Percentiles rank a stretch among this genome's conserved stretches.
phyloP scores from a whole-genome alignment of 2,329 filamentous ascomycete species.

The Fusarium globosum region DNA sequence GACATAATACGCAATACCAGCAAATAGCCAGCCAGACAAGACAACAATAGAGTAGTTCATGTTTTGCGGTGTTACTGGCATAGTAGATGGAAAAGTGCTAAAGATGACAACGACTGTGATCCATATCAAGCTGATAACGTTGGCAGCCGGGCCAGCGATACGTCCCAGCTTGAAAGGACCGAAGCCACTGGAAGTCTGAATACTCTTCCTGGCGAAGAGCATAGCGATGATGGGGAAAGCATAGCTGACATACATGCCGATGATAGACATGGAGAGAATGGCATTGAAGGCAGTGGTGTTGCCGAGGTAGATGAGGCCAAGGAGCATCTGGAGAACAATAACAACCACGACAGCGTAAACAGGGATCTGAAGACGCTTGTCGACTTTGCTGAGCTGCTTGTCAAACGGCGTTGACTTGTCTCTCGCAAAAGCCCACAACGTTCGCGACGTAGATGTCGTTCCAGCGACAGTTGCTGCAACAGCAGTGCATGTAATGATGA shows the following conservation, averaged over 20 bases:
- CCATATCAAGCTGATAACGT: constrained; percentile 57
- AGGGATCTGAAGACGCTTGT: constrained; percentile 48
- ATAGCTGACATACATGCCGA: constrained; percentile 58
- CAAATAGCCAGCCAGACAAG: constrained; percentile 52
- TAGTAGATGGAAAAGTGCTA: constrained; percentile 55
- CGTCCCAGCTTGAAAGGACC: constrained; percentile 48
- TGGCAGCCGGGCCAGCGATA: constrained; percentile 49
- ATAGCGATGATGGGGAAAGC: constrained; percentile 54
- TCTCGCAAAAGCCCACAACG: constrained; percentile 54
- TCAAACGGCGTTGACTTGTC: constrained; percentile 52
- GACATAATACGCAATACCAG: constrained; percentile 51
- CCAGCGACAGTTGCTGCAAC: constrained; percentile 48
- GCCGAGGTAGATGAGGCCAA: constrained; percentile 55
- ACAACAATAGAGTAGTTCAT: constrained; percentile 62
- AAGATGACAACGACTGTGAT: constrained; percentile 57
- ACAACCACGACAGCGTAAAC: constrained; percentile 44
- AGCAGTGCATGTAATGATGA: constrained; percentile 45
- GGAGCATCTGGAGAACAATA: constrained; percentile 43
- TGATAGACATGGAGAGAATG: constrained; percentile 55
- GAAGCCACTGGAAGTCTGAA: constrained; percentile 26
- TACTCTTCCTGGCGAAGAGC: constrained; percentile 50
- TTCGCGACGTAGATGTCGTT: constrained; percentile 51
- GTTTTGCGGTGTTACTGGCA: constrained; percentile 54
- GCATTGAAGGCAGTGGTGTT: constrained; percentile 56
- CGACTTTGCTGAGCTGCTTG: constrained; percentile 51